Base-by-base conservation (phyloP, 208 protist species). In the Phytomonas francai region DNA sequence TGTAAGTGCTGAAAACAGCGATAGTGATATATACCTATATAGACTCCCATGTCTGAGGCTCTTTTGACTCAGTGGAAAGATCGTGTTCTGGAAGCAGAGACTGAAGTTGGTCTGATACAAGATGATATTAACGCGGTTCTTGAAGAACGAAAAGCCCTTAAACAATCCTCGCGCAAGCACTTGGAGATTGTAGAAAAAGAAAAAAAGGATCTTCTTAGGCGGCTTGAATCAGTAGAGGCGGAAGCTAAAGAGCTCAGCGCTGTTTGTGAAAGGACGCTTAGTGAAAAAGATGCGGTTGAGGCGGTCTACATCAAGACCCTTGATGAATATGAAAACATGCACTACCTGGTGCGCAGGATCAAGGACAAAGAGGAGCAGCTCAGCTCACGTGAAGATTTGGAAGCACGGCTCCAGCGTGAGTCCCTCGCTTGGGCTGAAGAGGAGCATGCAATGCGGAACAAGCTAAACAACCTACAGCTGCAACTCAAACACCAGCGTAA, bases 321-420 rank as follows among this genome's bases (percentile, higher is more conserved):
- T 16, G 87, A 95, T 67, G 80, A 85, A 71, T 95, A 95, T 69
- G 90, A 93, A 59, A 78, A 60, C 33, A 84, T 95, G 72, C 87
- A 93, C 76, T 81, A 78, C 11, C 58, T 88, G 9, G 87, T 95
- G 11, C 83, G 84, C 29, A 73, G 82, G 8, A 93, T 95, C 72
- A 79, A 91, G 68, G 76, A 77, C 54, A 80, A 85, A n/a, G 87
- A 95, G 76, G 76, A 80, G 69, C 56, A 62, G 25, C 69, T 92
- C 45, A 72, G 69, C 36, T 65, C 75, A 36, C 85, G 90, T 29
- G 80, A 90, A 32, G 87, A 95, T 68, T 58, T 86, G 6, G 87
- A 93, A 74, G 65, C 63, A 27, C 33, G 63, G 1, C 79, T 95
- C 64, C 84, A 93, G 71, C 70, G 73, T 8, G 87, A 95, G 75